Percentiles rank a stretch among this genome's conserved stretches.
Evolutionary conservation across 1,139 yeast genomes (phyloP).

Genomic region (Geotrichum reessii): DNA sequence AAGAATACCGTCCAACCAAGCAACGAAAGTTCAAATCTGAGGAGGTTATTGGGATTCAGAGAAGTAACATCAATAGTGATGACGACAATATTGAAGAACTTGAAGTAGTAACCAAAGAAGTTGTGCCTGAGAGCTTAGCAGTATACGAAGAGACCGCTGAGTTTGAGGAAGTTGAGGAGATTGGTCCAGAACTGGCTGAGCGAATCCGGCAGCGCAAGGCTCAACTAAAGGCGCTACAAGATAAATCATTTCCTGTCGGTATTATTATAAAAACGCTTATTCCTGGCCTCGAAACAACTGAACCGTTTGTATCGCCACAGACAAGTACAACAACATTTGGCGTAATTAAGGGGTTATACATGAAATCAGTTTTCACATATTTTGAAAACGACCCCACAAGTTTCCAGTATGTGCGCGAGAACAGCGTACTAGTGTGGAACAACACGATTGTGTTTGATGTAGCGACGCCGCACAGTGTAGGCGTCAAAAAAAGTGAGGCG

Average conservation of each 20-base stretch:
- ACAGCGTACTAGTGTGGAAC: slow-evolving; percentile 22
- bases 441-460: slow-evolving; percentile 22
- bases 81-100: background rate
- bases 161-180: background rate
- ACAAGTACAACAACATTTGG: slow-evolving; percentile 4
- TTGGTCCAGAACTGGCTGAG: slow-evolving; percentile 6
- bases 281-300: slow-evolving; percentile 1
- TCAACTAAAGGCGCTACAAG: slow-evolving; percentile 6
- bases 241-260: slow-evolving; percentile 8
- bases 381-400: background rate
- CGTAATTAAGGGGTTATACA: slow-evolving; percentile 2
- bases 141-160: background rate
- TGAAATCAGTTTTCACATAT: background rate
- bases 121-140: background rate
- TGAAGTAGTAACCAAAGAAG: background rate
- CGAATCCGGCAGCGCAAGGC: slow-evolving; percentile 10
- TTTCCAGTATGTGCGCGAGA: background rate
- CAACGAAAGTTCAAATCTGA: background rate
- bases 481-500: slow-evolving; percentile 20
- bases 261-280: slow-evolving; percentile 8
- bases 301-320: slow-evolving; percentile 7
- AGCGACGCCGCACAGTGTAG: slow-evolving; percentile 22
- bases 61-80: background rate
- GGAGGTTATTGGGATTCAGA: background rate
- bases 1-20: background rate